A percentile compares a stretch with the other conserved stretches of the same genome.
phyloP scores from a whole-genome alignment of 2,329 filamentous ascomycete species.

The Colletotrichum sublineola region DNA sequence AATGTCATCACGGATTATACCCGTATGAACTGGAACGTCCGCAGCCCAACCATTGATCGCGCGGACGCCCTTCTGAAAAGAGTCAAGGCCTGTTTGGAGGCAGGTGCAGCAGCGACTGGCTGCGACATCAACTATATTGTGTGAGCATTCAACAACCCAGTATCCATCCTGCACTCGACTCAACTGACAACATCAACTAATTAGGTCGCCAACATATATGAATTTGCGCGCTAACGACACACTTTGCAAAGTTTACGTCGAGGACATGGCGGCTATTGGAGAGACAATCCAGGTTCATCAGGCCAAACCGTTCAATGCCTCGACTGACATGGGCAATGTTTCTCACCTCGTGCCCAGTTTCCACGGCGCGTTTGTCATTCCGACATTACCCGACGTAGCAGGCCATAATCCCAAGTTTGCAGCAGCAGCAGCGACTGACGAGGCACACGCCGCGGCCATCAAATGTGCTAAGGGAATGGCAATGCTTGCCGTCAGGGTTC shows the following conservation, averaged over 20 bases:
- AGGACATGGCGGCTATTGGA: slow-evolving; percentile 58
- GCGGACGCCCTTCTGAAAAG: slow-evolving; percentile 48
- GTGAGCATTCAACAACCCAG: slow-evolving; percentile 45
- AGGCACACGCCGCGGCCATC: slow-evolving; percentile 56
- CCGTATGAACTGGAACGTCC: slow-evolving; percentile 56
- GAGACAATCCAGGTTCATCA: slow-evolving; percentile 52
- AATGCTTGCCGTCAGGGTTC: slow-evolving; percentile 50
- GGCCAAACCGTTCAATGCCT: slow-evolving; percentile 54
- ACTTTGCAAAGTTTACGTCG: slow-evolving; percentile 58
- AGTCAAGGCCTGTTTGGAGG: slow-evolving; percentile 55
- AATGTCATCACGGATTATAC: slow-evolving; percentile 58
- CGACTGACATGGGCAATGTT: slow-evolving; percentile 67
- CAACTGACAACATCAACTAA: background rate
- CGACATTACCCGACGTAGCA: slow-evolving; percentile 52
- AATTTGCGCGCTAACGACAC: slow-evolving; percentile 61
- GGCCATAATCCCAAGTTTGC: slow-evolving; percentile 59
- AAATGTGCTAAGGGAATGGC: slow-evolving; percentile 62
- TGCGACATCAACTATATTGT: slow-evolving; percentile 52
- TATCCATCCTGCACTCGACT: background rate
- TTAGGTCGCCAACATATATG: slow-evolving; percentile 56
- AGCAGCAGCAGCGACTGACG: slow-evolving; percentile 57
- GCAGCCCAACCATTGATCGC: slow-evolving; percentile 51
- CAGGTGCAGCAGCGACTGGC: slow-evolving; percentile 51
- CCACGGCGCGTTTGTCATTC: slow-evolving; percentile 62
- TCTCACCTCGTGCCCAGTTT: slow-evolving; percentile 61